Percentiles rank a stretch among this genome's conserved stretches.
phyloP scores from a whole-genome alignment of 2,329 filamentous ascomycete species.

The Diaporthe destruens region DNA sequence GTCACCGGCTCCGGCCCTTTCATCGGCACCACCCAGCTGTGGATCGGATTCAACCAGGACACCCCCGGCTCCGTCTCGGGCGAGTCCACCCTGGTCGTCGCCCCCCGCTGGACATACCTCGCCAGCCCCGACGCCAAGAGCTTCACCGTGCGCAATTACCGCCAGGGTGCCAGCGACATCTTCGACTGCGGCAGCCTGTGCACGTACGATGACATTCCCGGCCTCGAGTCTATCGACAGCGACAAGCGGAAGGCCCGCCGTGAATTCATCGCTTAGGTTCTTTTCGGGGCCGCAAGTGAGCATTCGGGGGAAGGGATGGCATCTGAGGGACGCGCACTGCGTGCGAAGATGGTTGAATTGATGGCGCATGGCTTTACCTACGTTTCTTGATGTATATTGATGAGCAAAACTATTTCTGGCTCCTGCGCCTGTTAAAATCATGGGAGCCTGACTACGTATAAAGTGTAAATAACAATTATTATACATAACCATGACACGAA shows the following conservation, averaged over 20 bases:
- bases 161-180: constrained; percentile 20
- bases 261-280: constrained; percentile 11
- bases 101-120: constrained; percentile 25
- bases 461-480: constrained; percentile 30
- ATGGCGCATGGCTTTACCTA: constrained; percentile 5
- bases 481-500: not conserved
- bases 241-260: constrained; percentile 10
- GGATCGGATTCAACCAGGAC: constrained; percentile 34
- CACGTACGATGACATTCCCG: constrained; percentile 25
- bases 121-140: constrained; percentile 27
- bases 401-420: not conserved
- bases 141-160: constrained; percentile 31
- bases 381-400: constrained; percentile 33
- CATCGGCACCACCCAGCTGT: constrained; percentile 18
- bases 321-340: not conserved
- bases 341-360: not conserved
- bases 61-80: constrained; percentile 20
- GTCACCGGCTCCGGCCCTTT: constrained; percentile 17
- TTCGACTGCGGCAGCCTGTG: constrained; percentile 15
- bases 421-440: not conserved
- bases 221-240: constrained; percentile 31
- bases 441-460: not conserved
- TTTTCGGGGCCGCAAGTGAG: not conserved
- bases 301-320: too few species aligned
- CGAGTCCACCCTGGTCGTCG: constrained; percentile 13